Evolutionary conservation across 768 basidiomycete species (phyloP).

Genomic region (Kwoniella sp.): DNA sequence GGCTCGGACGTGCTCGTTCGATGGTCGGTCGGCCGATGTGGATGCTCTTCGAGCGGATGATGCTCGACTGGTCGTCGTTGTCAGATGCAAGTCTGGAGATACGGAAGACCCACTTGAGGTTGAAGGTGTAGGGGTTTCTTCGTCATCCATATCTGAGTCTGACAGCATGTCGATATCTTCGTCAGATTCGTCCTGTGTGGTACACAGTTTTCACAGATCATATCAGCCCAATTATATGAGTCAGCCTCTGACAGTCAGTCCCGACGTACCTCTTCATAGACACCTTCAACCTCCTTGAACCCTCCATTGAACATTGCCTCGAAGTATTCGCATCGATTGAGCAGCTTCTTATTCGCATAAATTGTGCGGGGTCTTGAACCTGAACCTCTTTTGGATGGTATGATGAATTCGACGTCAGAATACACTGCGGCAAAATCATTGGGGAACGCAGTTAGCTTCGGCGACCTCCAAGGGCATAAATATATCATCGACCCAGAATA

Average conservation of each 20-base stretch:
- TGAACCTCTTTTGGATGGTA: constrained; percentile 60
- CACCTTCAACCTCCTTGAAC: constrained; percentile 43
- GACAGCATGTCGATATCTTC: constrained; percentile 40
- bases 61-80: constrained; percentile 29
- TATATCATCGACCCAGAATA: not conserved
- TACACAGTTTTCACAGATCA: too few species aligned
- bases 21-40: constrained; percentile 24
- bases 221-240: not conserved
- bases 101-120: not conserved
- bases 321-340: constrained; percentile 77
- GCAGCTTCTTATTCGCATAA: constrained; percentile 69
- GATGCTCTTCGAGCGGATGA: constrained; percentile 20
- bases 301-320: constrained; percentile 61
- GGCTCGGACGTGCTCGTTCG: not conserved
- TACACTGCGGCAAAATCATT: constrained; percentile 60
- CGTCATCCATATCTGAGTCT: constrained; percentile 54
- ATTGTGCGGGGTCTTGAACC: constrained; percentile 58
- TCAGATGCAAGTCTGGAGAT: constrained; percentile 24
- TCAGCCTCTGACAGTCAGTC: constrained; percentile 14
- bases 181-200: constrained; percentile 32
- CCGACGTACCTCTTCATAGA: constrained; percentile 25
- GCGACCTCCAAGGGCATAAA: too few species aligned
- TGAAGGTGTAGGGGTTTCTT: constrained; percentile 23
- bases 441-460: not conserved
- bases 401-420: constrained; percentile 79